Percentiles rank a stretch among this genome's conserved stretches.
Conservation (phyloP, 2,329 filamentous ascomycete species). For the Fusarium vanettenii region DNA sequence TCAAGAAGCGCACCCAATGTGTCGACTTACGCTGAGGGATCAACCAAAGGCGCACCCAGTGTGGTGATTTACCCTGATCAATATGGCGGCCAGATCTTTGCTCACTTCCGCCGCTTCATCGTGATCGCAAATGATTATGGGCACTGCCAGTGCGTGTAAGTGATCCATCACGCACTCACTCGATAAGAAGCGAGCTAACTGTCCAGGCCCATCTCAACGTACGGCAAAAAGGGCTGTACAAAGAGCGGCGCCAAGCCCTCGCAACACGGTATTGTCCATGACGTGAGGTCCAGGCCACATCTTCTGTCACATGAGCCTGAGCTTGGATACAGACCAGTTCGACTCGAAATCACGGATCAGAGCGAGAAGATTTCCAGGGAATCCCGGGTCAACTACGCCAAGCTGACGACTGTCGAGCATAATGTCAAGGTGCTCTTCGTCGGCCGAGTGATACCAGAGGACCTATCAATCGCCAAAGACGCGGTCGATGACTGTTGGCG, state of each 20-base stretch:
- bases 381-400: slow-evolving; percentile 69
- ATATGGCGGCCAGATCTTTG: slow-evolving; percentile 55
- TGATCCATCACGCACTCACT: background rate
- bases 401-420: slow-evolving; percentile 67
- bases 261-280: slow-evolving; percentile 66
- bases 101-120: slow-evolving; percentile 66
- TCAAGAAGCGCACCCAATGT: slow-evolving; percentile 46
- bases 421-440: slow-evolving; percentile 69
- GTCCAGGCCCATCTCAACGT: slow-evolving; percentile 65
- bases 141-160: slow-evolving; percentile 68
- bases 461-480: slow-evolving; percentile 55
- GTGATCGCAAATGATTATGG: slow-evolving; percentile 63
- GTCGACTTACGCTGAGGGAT: slow-evolving; percentile 49
- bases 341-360: slow-evolving; percentile 55
- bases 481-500: slow-evolving; percentile 64
- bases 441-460: slow-evolving; percentile 55
- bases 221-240: slow-evolving; percentile 62
- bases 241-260: slow-evolving; percentile 64
- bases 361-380: slow-evolving; percentile 60
- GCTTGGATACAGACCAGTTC: slow-evolving; percentile 61
- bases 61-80: slow-evolving; percentile 51
- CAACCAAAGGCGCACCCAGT: slow-evolving; percentile 45
- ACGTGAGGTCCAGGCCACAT: slow-evolving; percentile 47
- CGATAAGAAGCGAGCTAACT: slow-evolving; percentile 14
- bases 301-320: slow-evolving; percentile 55